Evolutionary conservation across 192 early-diverging fungal species (phyloP), one percentile per base, ranked within the genome.

Genomic region (Backusella mclennaniae): DNA sequence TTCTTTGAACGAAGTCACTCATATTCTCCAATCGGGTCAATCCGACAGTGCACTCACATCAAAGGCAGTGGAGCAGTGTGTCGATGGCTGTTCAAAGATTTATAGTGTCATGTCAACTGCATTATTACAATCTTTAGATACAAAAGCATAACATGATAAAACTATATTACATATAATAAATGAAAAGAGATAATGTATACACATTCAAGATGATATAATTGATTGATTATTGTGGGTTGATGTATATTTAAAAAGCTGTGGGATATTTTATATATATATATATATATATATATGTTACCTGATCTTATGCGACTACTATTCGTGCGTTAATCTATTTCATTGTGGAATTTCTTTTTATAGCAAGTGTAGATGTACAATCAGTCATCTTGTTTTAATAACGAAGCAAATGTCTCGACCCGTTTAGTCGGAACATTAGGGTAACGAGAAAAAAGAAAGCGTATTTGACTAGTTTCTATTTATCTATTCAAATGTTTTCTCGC

Each of bases 71-170:
- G 90, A 93, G 73, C 84, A 92, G 31, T 92, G 93, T 67, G 86
- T 93, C 11, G 94, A 95, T 77, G 90, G 90, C 1, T 90, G 90
- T 74, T 87, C 90, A 53, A 90, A 95, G 80, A 91, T 95, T 35
- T 91, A 92, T 69, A 83, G 85, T 15, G 90, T 93, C 19, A 91
- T 93, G 92, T 82, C 85, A 21, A 80, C 88, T 46, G 83, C 87
- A 29, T 81, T 93, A 38, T 76, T 86, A 33, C 83, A 85, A 66
- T 88, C 87, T 15, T 56, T 88, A 11, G 71, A 84, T 17, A 76
- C 33, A 46, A n/a, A 19, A 44, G 41, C 39, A 49, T 63, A 63
- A 63, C 23, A 63, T 29, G 19, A 33, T 33, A 33, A 33, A 3
- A 33, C 33, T 33, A 33, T 33, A 33, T 3, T 3, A 33, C 33